Evolutionary conservation across 2,329 filamentous ascomycete species (phyloP).

Genomic region (Cladosporium cucumerinum): DNA sequence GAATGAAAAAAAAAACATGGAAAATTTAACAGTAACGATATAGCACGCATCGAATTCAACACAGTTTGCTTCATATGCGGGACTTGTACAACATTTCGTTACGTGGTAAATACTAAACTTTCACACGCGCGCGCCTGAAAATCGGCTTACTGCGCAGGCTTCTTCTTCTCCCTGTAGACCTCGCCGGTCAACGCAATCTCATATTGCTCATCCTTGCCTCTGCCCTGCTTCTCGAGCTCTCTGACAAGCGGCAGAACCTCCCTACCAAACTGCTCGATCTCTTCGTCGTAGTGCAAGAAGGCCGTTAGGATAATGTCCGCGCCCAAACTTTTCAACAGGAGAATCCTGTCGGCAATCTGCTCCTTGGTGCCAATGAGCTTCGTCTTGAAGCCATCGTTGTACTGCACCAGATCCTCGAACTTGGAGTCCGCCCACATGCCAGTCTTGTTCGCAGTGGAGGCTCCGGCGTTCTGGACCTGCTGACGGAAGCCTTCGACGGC

Average conservation of each 20-base stretch:
- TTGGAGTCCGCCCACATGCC: conserved; percentile 55
- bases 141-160: background rate
- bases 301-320: conserved; percentile 46
- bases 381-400: conserved; percentile 56
- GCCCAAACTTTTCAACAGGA: conserved; percentile 47
- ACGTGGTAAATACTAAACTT: background rate
- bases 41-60: background rate
- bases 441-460: conserved; percentile 46
- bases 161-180: conserved; percentile 39
- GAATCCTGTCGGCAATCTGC: conserved; percentile 50
- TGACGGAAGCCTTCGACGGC: conserved; percentile 50
- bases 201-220: conserved; percentile 46
- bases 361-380: conserved; percentile 53
- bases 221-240: conserved; percentile 46
- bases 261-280: conserved; percentile 49
- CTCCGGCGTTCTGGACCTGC: conserved; percentile 50
- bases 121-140: background rate
- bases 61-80: background rate
- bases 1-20: background rate
- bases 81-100: background rate
- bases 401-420: conserved; percentile 53
- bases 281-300: conserved; percentile 53
- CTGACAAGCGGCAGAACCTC: conserved; percentile 49
- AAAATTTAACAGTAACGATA: background rate
- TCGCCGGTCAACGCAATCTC: conserved; percentile 49